Base-by-base conservation (phyloP, 257 asterid genomes). In the Scutellaria galericulata region DNA sequence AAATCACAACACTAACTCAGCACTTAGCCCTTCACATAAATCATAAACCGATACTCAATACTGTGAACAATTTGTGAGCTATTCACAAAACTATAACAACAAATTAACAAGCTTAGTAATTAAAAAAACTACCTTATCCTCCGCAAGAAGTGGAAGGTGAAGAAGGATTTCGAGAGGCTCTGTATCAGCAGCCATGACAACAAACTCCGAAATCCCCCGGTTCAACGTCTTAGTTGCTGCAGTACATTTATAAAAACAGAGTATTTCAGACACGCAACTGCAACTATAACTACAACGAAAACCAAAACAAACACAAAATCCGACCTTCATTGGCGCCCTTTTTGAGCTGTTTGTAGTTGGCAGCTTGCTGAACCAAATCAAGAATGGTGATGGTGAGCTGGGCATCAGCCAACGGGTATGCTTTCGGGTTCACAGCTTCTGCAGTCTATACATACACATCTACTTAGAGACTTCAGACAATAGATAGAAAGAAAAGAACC, bases 311-410 rank as follows among this genome's bases (percentile, higher is more conserved):
- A 14, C 31, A 4, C 4, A 53, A 65, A 24, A 54, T 31, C 37
- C 5, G 37, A 93, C 98, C 98, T 89, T 93, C 98, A 83, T 90
- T 93, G 66, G 97, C 98, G 7, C 98, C 97, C 86, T 93, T 93
- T 51, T 93, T 93, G 75, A 93, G 97, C 74, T 93, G 97, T 75
- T 89, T 93, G 85, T 89, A 90, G 51, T 93, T 89, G 22, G 96
- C 89, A 69, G 97, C 98, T 82, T 89, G 97, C 53, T 87, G 96
- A 56, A 93, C 97, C 81, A 93, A 75, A 78, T 93, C 97, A 71
- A 89, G 82, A 15, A 93, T 93, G 7, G 97, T 90, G 0, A 81
- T 89, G 22, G 95, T 82, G 79, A 93, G 83, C 77, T 90, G 93
- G 18, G 96, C 75, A 80, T 88, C 98, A 5, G 97, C 98, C 78